Evolutionary conservation across 352 stramenopile genomes (phyloP).

Genomic region (Globisporangium nagaii): DNA sequence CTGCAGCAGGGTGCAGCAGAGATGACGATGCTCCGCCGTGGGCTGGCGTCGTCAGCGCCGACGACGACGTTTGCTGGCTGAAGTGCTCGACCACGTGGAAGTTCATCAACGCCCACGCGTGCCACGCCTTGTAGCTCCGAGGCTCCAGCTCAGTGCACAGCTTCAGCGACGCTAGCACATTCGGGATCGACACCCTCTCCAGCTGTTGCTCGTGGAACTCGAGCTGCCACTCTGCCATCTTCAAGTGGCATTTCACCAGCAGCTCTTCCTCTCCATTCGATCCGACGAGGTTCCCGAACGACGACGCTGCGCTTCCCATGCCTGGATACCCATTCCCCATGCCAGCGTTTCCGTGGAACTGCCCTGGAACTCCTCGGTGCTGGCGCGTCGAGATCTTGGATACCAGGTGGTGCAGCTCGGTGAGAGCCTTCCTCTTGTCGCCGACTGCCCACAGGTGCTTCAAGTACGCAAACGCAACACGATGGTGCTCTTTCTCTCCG

Average conservation of each 20-base stretch:
- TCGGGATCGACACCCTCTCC: slow-evolving; percentile 62
- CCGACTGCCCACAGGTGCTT: slow-evolving; percentile 93
- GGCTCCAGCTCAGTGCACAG: slow-evolving; percentile 68
- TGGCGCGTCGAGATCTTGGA: slow-evolving; percentile 62
- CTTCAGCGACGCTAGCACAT: slow-evolving; percentile 60
- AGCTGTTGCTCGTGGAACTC: slow-evolving; percentile 80
- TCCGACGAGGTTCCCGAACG: slow-evolving; percentile 7
- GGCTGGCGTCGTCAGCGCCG: slow-evolving; percentile 12
- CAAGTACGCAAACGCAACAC: slow-evolving; percentile 92
- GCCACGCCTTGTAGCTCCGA: slow-evolving; percentile 89
- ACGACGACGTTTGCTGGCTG: slow-evolving; percentile 35
- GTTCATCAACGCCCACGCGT: slow-evolving; percentile 97
- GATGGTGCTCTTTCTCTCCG: slow-evolving; percentile 87
- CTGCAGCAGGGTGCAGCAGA: background rate
- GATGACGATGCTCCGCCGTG: slow-evolving; percentile 8
- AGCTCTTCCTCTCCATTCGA: slow-evolving; percentile 51
- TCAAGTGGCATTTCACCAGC: slow-evolving; percentile 81
- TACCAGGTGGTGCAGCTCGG: slow-evolving; percentile 81
- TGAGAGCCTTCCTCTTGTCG: slow-evolving; percentile 85
- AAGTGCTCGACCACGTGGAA: slow-evolving; percentile 94
- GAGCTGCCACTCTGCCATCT: slow-evolving; percentile 82
- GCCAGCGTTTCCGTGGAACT: slow-evolving; percentile 5
- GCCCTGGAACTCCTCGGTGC: slow-evolving; percentile 20
- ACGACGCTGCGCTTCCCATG: slow-evolving; percentile 8
- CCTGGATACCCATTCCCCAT: background rate